phyloP scores from a whole-genome alignment of 768 basidiomycete genomes.

The Tubosaeta sp. region DNA sequence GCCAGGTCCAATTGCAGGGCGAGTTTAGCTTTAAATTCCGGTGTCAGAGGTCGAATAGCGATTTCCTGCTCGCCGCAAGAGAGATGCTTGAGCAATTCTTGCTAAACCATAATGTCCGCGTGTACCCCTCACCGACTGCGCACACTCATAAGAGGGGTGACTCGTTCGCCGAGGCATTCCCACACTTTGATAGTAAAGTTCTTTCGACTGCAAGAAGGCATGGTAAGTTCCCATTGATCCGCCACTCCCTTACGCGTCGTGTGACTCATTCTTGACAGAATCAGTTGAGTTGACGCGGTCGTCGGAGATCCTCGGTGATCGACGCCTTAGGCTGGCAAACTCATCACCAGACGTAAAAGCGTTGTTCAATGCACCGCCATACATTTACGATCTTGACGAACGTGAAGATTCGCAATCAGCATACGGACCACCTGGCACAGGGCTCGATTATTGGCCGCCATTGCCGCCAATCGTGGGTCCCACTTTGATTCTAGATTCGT shows the following conservation, averaged over 20 bases:
- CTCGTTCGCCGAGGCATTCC: slow-evolving; percentile 93
- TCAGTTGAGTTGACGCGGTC: slow-evolving; percentile 70
- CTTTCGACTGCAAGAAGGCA: slow-evolving; percentile 72
- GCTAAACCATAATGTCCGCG: slow-evolving; percentile 75
- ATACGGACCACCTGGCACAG: slow-evolving; percentile 47
- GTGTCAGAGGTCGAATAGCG: slow-evolving; percentile 92
- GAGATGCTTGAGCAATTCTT: slow-evolving; percentile 94
- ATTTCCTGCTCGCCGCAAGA: slow-evolving; percentile 83
- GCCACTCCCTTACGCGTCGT: slow-evolving; percentile 30
- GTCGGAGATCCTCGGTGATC: slow-evolving; percentile 61
- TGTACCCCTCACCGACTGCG: slow-evolving; percentile 75
- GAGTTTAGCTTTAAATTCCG: slow-evolving; percentile 94
- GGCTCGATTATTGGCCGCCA: slow-evolving; percentile 73
- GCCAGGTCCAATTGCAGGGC: slow-evolving; percentile 27
- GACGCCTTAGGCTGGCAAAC: slow-evolving; percentile 75
- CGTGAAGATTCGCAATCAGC: slow-evolving; percentile 60
- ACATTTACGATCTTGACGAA: slow-evolving; percentile 76
- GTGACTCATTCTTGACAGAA: slow-evolving; percentile 40
- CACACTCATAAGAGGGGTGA: slow-evolving; percentile 83
- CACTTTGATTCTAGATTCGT: slow-evolving; percentile 10
- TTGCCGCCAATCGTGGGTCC: slow-evolving; percentile 67
- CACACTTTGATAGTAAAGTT: slow-evolving; percentile 94
- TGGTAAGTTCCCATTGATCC: slow-evolving; percentile 36
- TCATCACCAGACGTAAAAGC: slow-evolving; percentile 96
- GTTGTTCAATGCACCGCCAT: slow-evolving; percentile 82